phyloP scores from a whole-genome alignment of 2,329 filamentous ascomycete genomes.

The Alternaria sp. region DNA sequence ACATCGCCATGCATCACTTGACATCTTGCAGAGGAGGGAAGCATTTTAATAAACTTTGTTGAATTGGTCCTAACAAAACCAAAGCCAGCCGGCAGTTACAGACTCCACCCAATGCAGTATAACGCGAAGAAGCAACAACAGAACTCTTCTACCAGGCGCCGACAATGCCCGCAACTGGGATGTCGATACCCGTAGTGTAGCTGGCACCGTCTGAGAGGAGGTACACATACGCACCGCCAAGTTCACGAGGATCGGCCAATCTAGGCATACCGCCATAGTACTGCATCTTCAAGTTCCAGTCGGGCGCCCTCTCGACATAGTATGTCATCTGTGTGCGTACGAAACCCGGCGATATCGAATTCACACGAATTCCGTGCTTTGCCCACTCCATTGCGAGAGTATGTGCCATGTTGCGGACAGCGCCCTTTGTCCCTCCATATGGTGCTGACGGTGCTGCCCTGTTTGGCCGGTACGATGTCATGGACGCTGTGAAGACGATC shows the following conservation, averaged over 20 bases:
- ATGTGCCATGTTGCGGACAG: constrained; percentile 56
- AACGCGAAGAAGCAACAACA: constrained; percentile 2
- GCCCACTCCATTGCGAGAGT: constrained; percentile 84
- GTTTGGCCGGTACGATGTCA: constrained; percentile 62
- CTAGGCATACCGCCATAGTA: constrained; percentile 65
- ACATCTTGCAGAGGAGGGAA: background rate
- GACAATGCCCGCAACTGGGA: constrained; percentile 60
- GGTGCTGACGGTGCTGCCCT: constrained; percentile 62
- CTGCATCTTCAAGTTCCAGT: constrained; percentile 63
- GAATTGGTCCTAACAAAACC: constrained; percentile 19
- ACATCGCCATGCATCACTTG: background rate
- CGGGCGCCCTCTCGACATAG: constrained; percentile 59
- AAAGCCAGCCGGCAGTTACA: constrained; percentile 1
- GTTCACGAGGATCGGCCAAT: constrained; percentile 61
- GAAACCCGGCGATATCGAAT: constrained; percentile 85
- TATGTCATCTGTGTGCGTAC: constrained; percentile 76
- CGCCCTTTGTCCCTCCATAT: constrained; percentile 56
- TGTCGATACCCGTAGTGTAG: constrained; percentile 61
- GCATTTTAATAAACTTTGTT: background rate
- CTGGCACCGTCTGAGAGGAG: constrained; percentile 58
- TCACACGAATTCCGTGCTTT: constrained; percentile 81
- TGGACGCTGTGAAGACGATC: constrained; percentile 60
- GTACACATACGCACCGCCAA: constrained; percentile 61
- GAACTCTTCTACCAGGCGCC: constrained; percentile 50
- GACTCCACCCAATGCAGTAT: constrained; percentile 37